Conservation (phyloP, 2,329 filamentous ascomycete species). For the Trichophyton simii region DNA sequence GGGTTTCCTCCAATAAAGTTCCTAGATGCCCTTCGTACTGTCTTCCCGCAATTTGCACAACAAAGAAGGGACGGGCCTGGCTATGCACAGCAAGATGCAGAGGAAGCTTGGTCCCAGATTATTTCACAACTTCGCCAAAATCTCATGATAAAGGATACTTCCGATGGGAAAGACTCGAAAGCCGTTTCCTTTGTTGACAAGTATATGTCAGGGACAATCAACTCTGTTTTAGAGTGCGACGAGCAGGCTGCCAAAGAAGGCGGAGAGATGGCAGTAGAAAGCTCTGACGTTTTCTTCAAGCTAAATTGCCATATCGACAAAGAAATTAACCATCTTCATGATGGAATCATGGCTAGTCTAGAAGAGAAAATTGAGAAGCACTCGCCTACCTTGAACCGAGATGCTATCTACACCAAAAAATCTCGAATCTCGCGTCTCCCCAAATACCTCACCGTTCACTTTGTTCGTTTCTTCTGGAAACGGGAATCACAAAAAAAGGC, state of each 20-base stretch:
- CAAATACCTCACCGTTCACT: constrained; percentile 92
- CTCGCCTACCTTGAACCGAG: constrained; percentile 62
- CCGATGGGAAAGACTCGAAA: constrained; percentile 24
- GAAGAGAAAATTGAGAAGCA: constrained; percentile 85
- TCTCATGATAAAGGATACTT: constrained; percentile 50
- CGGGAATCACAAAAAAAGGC: constrained; percentile 92
- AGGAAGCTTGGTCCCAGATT: constrained; percentile 97
- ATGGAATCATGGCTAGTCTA: constrained; percentile 71
- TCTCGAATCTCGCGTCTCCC: constrained; percentile 83
- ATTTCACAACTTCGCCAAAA: constrained; percentile 69
- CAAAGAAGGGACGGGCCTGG: constrained; percentile 67
- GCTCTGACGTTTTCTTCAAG: constrained; percentile 71
- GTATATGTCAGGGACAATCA: constrained; percentile 75
- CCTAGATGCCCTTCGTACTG: constrained; percentile 61
- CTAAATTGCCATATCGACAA: constrained; percentile 90
- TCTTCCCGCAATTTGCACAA: constrained; percentile 89
- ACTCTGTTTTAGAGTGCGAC: constrained; percentile 68
- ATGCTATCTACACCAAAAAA: constrained; percentile 77
- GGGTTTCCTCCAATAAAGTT: constrained; percentile 77
- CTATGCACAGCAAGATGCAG: constrained; percentile 95
- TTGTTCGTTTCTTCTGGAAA: constrained; percentile 98
- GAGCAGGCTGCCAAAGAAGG: constrained; percentile 62
- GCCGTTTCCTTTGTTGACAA: constrained; percentile 71
- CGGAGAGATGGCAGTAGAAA: constrained; percentile 56
- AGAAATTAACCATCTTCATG: constrained; percentile 76